Evolutionary conservation across 2,329 filamentous ascomycete species (phyloP).

Genomic region (Capronia epimyces): DNA sequence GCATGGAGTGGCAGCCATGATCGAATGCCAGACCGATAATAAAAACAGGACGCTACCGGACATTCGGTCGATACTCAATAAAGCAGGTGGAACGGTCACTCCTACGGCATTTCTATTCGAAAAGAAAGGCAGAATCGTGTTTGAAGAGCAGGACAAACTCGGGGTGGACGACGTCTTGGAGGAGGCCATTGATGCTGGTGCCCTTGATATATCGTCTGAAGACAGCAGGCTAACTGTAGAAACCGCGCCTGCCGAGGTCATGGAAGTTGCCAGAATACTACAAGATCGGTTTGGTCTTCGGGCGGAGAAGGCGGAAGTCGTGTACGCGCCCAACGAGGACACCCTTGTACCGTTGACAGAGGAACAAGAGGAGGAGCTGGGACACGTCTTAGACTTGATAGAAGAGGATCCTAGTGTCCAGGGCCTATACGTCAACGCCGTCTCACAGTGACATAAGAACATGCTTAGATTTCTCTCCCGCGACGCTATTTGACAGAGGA

Average conservation of each 20-base stretch:
- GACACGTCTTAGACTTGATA: constrained; percentile 49
- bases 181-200: constrained; percentile 76
- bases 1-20: constrained; percentile 46
- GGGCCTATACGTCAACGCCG: constrained; percentile 68
- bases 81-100: constrained; percentile 62
- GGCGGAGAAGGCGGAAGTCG: constrained; percentile 69
- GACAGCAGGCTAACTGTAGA: constrained; percentile 67
- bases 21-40: constrained; percentile 82
- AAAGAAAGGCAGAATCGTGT: constrained; percentile 67
- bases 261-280: constrained; percentile 59
- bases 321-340: constrained; percentile 79
- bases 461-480: neutral
- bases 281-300: constrained; percentile 59
- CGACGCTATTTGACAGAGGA: no score
- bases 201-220: constrained; percentile 52
- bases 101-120: constrained; percentile 81
- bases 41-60: constrained; percentile 69
- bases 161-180: constrained; percentile 70
- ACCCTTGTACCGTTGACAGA: constrained; percentile 61
- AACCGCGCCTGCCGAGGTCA: constrained; percentile 62
- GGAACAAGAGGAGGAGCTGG: constrained; percentile 53
- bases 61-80: constrained; percentile 65
- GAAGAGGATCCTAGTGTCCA: constrained; percentile 69
- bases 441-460: constrained; percentile 1
- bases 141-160: constrained; percentile 53